Base-by-base conservation (phyloP, 2,329 filamentous ascomycete species). In the Microdochium trichocladiopsis region DNA sequence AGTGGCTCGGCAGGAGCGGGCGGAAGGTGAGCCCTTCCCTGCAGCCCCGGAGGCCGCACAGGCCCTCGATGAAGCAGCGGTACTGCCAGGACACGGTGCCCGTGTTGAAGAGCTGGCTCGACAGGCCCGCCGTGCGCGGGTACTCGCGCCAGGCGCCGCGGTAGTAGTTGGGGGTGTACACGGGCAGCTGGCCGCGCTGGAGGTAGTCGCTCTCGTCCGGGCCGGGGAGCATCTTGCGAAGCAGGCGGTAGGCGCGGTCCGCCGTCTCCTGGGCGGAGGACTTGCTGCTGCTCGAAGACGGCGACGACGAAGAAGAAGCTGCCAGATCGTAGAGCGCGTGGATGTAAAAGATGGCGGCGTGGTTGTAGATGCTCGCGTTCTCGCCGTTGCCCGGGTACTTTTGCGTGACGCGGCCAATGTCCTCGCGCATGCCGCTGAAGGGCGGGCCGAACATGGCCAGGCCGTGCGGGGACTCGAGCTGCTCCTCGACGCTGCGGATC, bases 121-220 rank as follows among this genome's bases (percentile, higher is more conserved):
- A 79, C 1, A 78, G 72, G 2, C 79, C 79, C 4, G 78, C 78
- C 0, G 78, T 80, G 47, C 77, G 66, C 2, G 75, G 76, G 56
- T 70, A 72, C 60, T 72, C 61, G 50, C 68, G 68, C 63, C 69
- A 78, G 0, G 72, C 77, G 2, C 76, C 77, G 21, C 77, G 74
- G 66, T 81, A 82, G 65, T 82, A 82, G 60, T 81, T 82, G 14
- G 79, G 79, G 37, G 82, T 77, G 60, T 76, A 82, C 16, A 80
- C 70, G 0, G 79, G 79, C 47, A 82, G 65, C 64, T 82, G 79
- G 11, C 79, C 79, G 14, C 79, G 69, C 55, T 73, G 76, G 22
- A 72, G 47, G 53, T 79, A 75, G 56, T 82, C 78, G 8, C 71
- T 69, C 37, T 77, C 72, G 28, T 58, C 64, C 0, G 79, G 79